phyloP scores from a whole-genome alignment of 257 asterid genomes.

The Fraxinus quadrangulata region DNA sequence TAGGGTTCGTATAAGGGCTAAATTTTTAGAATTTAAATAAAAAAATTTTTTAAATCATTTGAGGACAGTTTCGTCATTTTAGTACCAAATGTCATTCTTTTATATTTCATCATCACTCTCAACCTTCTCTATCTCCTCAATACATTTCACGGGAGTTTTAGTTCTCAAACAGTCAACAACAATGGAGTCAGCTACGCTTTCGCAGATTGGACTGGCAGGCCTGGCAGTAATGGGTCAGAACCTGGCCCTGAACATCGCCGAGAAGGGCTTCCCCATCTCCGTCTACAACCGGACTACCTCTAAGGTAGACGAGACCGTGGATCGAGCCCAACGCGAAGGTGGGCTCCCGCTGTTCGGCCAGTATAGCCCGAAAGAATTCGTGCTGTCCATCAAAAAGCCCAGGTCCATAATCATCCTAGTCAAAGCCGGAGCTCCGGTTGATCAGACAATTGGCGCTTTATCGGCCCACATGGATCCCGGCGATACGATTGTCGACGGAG shows the following conservation, averaged over 20 bases:
- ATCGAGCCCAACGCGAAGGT: slow-evolving; percentile 81
- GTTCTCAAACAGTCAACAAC: slow-evolving; percentile 20
- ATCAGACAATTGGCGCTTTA: slow-evolving; percentile 77
- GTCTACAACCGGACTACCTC: slow-evolving; percentile 76
- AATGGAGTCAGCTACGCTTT: slow-evolving; percentile 52
- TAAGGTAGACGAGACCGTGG: slow-evolving; percentile 83
- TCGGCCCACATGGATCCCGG: slow-evolving; percentile 86
- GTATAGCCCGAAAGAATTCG: slow-evolving; percentile 68
- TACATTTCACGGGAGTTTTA: background rate
- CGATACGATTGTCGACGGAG: slow-evolving; percentile 88
- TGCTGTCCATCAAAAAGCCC: slow-evolving; percentile 67
- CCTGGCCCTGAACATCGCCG: slow-evolving; percentile 86
- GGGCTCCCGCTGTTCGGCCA: slow-evolving; percentile 68
- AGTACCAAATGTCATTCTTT: background rate
- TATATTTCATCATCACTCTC: background rate
- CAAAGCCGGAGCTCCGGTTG: slow-evolving; percentile 97
- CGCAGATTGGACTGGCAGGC: slow-evolving; percentile 75
- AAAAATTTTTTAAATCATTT: background rate
- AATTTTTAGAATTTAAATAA: no score
- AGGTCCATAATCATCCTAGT: slow-evolving; percentile 83
- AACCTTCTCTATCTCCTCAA: slow-evolving; percentile 7
- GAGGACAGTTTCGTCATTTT: slow-evolving; percentile 28
- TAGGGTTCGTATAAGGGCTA: no score
- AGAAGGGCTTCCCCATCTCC: slow-evolving; percentile 86
- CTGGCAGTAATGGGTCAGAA: slow-evolving; percentile 94